A percentile compares a stretch with the other conserved stretches of the same genome.
Conservation (phyloP, 1,139 yeast species). For the Zygoascus hellenicus region DNA sequence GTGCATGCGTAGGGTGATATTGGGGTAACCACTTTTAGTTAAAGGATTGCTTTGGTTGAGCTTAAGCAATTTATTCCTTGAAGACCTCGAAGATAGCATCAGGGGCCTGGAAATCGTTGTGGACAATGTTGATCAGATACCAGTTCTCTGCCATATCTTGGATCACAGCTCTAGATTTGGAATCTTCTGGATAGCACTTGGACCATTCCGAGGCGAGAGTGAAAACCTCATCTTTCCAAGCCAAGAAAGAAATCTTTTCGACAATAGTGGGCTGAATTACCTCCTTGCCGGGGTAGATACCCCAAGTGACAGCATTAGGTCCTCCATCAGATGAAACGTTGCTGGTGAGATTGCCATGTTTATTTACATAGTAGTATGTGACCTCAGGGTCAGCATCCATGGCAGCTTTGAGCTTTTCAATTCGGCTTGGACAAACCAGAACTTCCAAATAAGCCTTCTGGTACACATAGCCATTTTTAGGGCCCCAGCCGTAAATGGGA, state of each 20-base stretch:
- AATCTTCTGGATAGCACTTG: slow-evolving; percentile 37
- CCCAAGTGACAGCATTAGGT: slow-evolving; percentile 98
- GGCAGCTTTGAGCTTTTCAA: slow-evolving; percentile 40
- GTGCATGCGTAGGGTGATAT: slow-evolving; percentile 1
- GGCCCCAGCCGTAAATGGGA: slow-evolving; percentile 90
- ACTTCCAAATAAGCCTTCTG: slow-evolving; percentile 91
- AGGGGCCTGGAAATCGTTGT: slow-evolving; percentile 58
- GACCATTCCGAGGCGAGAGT: slow-evolving; percentile 80
- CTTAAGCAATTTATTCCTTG: slow-evolving; percentile 16
- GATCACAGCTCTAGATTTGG: slow-evolving; percentile 40
- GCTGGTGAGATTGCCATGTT: slow-evolving; percentile 50
- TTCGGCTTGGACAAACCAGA: slow-evolving; percentile 55
- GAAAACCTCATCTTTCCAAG: slow-evolving; percentile 97
- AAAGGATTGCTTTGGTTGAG: neutral
- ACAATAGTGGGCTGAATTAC: slow-evolving; percentile 89
- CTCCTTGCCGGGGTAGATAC: slow-evolving; percentile 89
- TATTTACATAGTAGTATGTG: slow-evolving; percentile 76
- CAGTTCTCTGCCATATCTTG: slow-evolving; percentile 50
- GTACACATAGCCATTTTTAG: slow-evolving; percentile 82
- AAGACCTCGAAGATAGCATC: slow-evolving; percentile 34
- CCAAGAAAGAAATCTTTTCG: slow-evolving; percentile 80
- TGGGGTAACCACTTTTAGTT: neutral
- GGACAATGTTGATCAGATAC: slow-evolving; percentile 81
- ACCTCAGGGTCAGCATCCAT: slow-evolving; percentile 48
- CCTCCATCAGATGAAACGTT: slow-evolving; percentile 67